phyloP scores from a whole-genome alignment of 176 grass and related monocot genomes.

The Secale cereale region DNA sequence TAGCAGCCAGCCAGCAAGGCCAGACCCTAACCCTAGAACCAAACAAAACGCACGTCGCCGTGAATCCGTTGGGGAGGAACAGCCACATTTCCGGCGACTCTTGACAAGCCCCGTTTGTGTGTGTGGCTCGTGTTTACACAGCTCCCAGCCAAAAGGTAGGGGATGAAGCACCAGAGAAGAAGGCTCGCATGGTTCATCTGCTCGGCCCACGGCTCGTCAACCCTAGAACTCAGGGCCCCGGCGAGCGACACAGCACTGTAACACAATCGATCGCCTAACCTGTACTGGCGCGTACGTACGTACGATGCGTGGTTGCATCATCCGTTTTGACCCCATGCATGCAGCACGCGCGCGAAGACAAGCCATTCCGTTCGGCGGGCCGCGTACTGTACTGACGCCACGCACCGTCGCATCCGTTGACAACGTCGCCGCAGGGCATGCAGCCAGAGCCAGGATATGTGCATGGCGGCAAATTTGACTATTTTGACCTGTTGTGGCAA shows the following conservation, averaged over 20 bases:
- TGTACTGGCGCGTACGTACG: not conserved
- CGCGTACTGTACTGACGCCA: not conserved
- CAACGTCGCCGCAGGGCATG: not conserved
- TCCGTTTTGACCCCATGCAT: not conserved
- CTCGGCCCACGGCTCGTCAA: too few relatives aligned
- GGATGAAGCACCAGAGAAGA: not conserved
- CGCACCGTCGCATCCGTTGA: constrained; percentile 16
- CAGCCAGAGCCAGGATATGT: not conserved
- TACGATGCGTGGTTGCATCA: not conserved
- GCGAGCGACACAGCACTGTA: too few relatives aligned
- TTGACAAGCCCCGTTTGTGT: not conserved
- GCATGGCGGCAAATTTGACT: too few relatives aligned
- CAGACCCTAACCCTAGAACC: not conserved
- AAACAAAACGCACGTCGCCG: not conserved
- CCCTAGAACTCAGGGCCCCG: too few relatives aligned
- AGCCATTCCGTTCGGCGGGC: not conserved
- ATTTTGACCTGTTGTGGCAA: too few relatives aligned
- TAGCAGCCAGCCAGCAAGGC: not conserved
- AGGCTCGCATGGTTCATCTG: too few relatives aligned
- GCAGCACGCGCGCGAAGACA: not conserved
- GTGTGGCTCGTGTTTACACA: not conserved
- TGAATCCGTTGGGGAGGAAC: not conserved
- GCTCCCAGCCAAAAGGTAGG: not conserved
- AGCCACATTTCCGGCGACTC: not conserved
- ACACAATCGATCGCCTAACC: not conserved